These are phyloP conservation scores for Salix viminalis DNA, from an alignment of 345 rosid genomes.

Conservation along the genomic window DNA sequence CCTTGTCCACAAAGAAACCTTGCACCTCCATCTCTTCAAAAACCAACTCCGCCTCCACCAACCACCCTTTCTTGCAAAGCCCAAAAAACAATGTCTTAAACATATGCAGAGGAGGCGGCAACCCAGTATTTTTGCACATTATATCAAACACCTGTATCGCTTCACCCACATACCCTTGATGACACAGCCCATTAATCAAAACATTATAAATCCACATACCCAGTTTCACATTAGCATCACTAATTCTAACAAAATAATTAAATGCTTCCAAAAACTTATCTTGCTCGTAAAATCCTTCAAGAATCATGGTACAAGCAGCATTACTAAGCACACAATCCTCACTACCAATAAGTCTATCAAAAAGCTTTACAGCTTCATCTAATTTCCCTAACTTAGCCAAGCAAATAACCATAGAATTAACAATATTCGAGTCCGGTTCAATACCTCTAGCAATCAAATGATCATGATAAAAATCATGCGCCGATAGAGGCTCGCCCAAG, in stretches of 20 bases:
- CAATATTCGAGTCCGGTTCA: conserved; percentile 35
- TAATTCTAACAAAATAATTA: conserved; percentile 31
- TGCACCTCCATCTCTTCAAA: conserved; percentile 49
- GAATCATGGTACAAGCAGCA: conserved; percentile 35
- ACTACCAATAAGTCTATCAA: conserved; percentile 38
- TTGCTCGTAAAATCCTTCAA: conserved; percentile 37
- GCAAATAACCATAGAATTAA: conserved; percentile 50
- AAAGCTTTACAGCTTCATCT: conserved; percentile 46
- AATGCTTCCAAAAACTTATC: conserved; percentile 49
- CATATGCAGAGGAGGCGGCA: conserved; percentile 36
- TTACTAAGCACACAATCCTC: conserved; percentile 28
- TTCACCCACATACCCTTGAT: conserved; percentile 44
- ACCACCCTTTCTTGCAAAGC: conserved; percentile 47
- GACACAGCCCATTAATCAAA: conserved; percentile 48
- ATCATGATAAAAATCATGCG: conserved; percentile 34
- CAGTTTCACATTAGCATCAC: conserved; percentile 29
- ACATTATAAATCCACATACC: conserved; percentile 38
- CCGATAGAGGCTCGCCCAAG: conserved; percentile 40
- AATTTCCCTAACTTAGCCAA: conserved; percentile 45
- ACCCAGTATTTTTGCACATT: conserved; percentile 38
- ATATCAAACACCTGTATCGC: conserved; percentile 45
- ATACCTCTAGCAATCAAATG: conserved; percentile 38
- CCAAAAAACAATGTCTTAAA: conserved; percentile 60
- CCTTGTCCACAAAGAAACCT: conserved; percentile 48
- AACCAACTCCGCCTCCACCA: conserved; percentile 47